Evolutionary conservation across 139 green algal genomes (phyloP), one percentile per base, ranked within the genome.

Genomic region (Astrephomene gubernaculifera): DNA sequence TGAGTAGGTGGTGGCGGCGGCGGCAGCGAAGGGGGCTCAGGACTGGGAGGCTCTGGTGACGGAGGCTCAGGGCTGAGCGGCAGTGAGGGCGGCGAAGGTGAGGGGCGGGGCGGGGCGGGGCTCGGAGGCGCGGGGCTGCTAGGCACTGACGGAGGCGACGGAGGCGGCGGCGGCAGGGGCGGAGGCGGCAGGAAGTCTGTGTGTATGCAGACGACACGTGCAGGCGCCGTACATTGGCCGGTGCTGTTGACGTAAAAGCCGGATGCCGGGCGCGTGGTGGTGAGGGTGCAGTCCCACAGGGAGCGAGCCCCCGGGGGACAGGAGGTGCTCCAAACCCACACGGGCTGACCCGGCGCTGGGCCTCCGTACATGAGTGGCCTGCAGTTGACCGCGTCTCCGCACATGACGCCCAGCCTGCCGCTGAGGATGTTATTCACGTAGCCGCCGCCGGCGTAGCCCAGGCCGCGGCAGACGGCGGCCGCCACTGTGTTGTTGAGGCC

Each of bases 291-390:
- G 12, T 64, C 71, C 71, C 71, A 63, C 9, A 64, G 5, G 14
- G 44, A 63, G 2, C 27, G n/a, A 6, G 71, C 71, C 39, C n/a
- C 29, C 4, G 71, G 68, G 8, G 68, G 38, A 33, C 68, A 75
- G 10, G 68, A 54, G 29, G 71, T 64, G 71, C 44, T 79, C 44
- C 44, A 79, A 27, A 79, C 21, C 71, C 71, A 79, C 2, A 79
- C n/a, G 17, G 71, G 25, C n/a, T 79, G 71, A 44, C 63, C 63
- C 14, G n/a, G 19, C 6, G 44, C 71, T 14, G 68, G 68, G 43
- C 39, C 68, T 38, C 68, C 68, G 27, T 75, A 75, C 68, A 75
- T 24, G 10, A 29, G 1, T 12, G 68, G 68, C 33, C 68, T n/a
- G 68, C 68, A 75, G 39, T 75, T 57, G 43, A 75, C 39, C 39